Evolutionary conservation across 2,329 filamentous ascomycete genomes (phyloP), one percentile per base, ranked within the genome.

Genomic region (Colletotrichum graminicola): DNA sequence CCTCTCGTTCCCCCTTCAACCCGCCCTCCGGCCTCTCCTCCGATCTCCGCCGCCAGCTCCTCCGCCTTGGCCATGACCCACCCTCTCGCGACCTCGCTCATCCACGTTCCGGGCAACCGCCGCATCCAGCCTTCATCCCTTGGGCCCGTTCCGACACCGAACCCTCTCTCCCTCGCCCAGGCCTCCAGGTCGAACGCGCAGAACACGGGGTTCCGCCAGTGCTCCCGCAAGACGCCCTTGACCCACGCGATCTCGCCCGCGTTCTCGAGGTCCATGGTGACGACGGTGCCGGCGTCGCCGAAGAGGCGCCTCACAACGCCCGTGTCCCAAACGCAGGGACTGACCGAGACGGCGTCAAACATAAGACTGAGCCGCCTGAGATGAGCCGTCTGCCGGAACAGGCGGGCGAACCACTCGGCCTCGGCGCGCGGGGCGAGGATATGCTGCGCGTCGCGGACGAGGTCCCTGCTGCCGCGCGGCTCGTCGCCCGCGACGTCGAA

Each of bases 131-230:
- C 56, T 21, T 66, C 52, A 0, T 66, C 67, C n/a, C 55, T 47
- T 14, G 32, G 23, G 11, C 5, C 23, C 47, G 23, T 6, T 0
- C 36, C 41, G 0, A n/a, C 21, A 10, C 11, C 70, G 16, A 16
- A 26, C 18, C 29, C 3, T 14, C 56, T 54, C 39, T 26, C 34
- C 26, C 55, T 51, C 16, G 70, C 70, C 70, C 70, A 72, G 4
- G 34, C 54, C 61, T 71, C 67, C 5, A 72, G 36, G 21, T 72
- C 62, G 41, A 72, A 72, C 23, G 59, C 69, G 39, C 62, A 71
- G 14, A 71, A 62, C n/a, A 72, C 49, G 3, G 70, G 70, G 43
- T 56, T 62, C 32, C 57, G 18, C 70, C 70, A 72, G 5, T 62
- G 29, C 5, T 29, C 43, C 36, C 51, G 18, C 56, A 72, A 21